These are phyloP conservation scores for Gnomoniopsis smithogilvyi DNA, from an alignment of 2,329 filamentous ascomycete genomes.

Conservation along the genomic window DNA sequence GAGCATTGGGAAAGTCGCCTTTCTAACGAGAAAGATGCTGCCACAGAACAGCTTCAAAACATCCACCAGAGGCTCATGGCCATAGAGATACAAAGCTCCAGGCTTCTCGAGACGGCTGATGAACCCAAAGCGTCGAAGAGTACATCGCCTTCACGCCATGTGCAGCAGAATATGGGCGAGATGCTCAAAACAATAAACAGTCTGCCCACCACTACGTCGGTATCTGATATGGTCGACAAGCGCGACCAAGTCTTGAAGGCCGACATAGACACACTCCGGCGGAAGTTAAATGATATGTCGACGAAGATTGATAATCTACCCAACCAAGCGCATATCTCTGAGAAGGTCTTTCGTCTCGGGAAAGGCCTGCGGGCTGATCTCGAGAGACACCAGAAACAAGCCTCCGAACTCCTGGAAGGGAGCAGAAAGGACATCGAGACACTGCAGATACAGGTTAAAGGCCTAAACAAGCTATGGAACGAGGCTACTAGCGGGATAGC, in stretches of 20 bases:
- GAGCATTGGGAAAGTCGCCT: not conserved
- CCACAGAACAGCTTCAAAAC: not conserved
- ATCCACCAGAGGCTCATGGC: not conserved
- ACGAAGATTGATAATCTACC: not conserved
- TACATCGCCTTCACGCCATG: not conserved
- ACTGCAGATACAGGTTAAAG: not conserved
- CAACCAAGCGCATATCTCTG: not conserved
- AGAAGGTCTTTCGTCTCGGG: not conserved
- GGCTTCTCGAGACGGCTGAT: not conserved
- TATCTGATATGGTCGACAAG: no score
- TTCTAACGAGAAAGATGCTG: not conserved
- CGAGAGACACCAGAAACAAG: not conserved
- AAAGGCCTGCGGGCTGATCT: not conserved
- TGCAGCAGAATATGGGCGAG: not conserved
- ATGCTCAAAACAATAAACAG: not conserved
- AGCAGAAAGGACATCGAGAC: not conserved
- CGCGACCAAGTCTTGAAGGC: no score
- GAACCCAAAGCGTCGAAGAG: not conserved
- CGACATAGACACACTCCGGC: not conserved
- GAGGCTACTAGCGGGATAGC: not conserved
- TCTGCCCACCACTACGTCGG: no score
- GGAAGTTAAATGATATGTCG: not conserved
- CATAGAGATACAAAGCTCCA: not conserved
- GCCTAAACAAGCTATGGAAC: not conserved
- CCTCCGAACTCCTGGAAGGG: not conserved